Evolutionary conservation across 1,139 yeast species (phyloP).

Genomic region (Suhomyces panamericanus): DNA sequence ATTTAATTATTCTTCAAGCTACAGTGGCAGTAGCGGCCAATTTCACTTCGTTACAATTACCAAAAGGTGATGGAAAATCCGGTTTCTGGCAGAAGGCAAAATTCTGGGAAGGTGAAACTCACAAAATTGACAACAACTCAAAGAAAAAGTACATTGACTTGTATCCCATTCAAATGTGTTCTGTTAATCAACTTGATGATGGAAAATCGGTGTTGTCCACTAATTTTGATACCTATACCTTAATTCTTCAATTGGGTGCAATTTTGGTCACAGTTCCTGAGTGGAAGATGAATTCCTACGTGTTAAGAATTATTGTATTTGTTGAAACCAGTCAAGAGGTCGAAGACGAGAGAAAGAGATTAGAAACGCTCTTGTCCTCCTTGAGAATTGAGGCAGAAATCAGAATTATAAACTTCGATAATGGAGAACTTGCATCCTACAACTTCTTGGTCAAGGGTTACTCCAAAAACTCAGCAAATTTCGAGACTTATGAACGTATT

Average conservation of each 20-base stretch:
- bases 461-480: slow-evolving; percentile 29
- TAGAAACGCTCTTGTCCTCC: slow-evolving; percentile 62
- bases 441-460: slow-evolving; percentile 76
- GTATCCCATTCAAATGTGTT: slow-evolving; percentile 96
- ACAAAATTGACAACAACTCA: slow-evolving; percentile 15
- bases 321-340: slow-evolving; percentile 77
- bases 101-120: slow-evolving; percentile 4
- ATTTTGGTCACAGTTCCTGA: slow-evolving; percentile 88
- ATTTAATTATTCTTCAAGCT: slow-evolving; percentile 85
- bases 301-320: slow-evolving; percentile 78
- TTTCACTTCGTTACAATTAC: slow-evolving; percentile 61
- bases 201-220: slow-evolving; percentile 78
- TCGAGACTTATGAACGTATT: slow-evolving; percentile 31
- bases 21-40: slow-evolving; percentile 94
- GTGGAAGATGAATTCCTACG: slow-evolving; percentile 74
- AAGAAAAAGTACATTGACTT: slow-evolving; percentile 69
- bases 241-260: slow-evolving; percentile 90
- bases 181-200: slow-evolving; percentile 61
- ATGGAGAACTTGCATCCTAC: slow-evolving; percentile 62
- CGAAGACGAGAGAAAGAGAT: slow-evolving; percentile 63
- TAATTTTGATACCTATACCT: slow-evolving; percentile 91
- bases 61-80: slow-evolving; percentile 32
- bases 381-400: slow-evolving; percentile 81
- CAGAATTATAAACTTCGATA: slow-evolving; percentile 65
- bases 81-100: slow-evolving; percentile 19